These are phyloP conservation scores for Candida ipomoeae DNA, from an alignment of 805 yeast species.

Conservation along the genomic window DNA sequence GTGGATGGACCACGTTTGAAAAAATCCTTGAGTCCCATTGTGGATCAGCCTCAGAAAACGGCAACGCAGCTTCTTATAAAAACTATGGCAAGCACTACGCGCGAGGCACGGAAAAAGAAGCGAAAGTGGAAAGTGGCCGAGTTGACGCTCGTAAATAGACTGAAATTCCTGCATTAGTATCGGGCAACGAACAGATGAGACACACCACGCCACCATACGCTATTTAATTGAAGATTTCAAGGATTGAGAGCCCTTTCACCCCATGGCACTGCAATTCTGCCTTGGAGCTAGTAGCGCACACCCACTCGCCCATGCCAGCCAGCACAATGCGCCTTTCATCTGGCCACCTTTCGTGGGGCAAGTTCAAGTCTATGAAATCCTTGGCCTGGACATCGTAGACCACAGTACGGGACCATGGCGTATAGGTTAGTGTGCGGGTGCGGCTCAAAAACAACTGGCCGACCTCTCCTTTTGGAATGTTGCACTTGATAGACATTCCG, in stretches of 20 bases:
- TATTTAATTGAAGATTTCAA: not conserved
- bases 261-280: slow-evolving; percentile 9
- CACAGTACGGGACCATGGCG: slow-evolving; percentile 12
- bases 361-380: not conserved
- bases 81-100: not conserved
- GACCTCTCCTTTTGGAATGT: slow-evolving; percentile 13
- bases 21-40: slow-evolving; percentile 13
- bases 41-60: not conserved
- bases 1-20: slow-evolving; percentile 14
- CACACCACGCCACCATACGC: not conserved
- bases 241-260: not conserved
- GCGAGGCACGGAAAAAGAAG: not conserved
- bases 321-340: slow-evolving; percentile 8
- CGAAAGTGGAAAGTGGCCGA: not conserved
- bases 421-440: slow-evolving; percentile 12
- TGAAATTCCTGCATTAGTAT: not conserved
- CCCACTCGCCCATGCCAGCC: slow-evolving; percentile 16
- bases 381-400: slow-evolving; percentile 1
- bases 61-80: not conserved
- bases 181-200: not conserved
- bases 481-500: slow-evolving; percentile 9
- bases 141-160: not conserved
- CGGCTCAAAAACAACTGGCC: slow-evolving; percentile 15
- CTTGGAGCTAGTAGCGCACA: slow-evolving; percentile 13
- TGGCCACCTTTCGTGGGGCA: slow-evolving; percentile 1